Base-by-base conservation (phyloP, 345 rosid genomes). In the Reutealis trisperma region DNA sequence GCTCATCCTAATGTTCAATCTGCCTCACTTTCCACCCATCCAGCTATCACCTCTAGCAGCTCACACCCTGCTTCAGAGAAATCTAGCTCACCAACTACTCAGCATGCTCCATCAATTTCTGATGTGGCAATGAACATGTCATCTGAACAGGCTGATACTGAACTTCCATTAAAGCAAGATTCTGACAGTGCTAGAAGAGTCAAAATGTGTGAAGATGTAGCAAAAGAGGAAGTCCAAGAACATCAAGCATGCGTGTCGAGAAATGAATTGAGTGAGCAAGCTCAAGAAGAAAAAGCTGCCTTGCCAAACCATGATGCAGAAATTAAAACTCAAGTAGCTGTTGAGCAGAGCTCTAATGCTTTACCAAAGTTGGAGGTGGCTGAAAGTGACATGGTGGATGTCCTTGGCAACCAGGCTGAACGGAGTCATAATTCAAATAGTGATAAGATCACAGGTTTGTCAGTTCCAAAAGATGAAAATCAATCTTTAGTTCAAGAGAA, bases 1-100 rank as follows among this genome's bases (percentile, higher is more conserved):
- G 83, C 81, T 76, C 75, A 75, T 71, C 74, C 88, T 18, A 85
- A 67, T 59, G 85, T 81, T 63, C 79, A 62, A 75, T 73, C 83
- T 81, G 81, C 74, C 14, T 47, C 86, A 75, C 77, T 65, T 52
- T 60, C 87, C 54, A 70, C 73, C 62, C 75, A 66, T 74, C 78
- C 87, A 49, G 54, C 79, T 67, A 71, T 21, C 70, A 73, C 84
- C 63, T 59, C 87, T 60, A 68, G 78, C 71, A 63, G 60, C n/a
- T 25, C 42, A 5, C 70, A 54, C 49, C 79, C 83, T 83, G 79
- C 81, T 75, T 71, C 72, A 47, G 82, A 82, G 77, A 86, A 82
- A 85, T 68, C 84, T 76, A 71, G 82, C 75, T 42, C 80, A 0
- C 72, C 74, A 13, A 77, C 71, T 58, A 61, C 79, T 69, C 91